phyloP scores from a whole-genome alignment of 2,329 filamentous ascomycete species.

The Anthostomella pinea region DNA sequence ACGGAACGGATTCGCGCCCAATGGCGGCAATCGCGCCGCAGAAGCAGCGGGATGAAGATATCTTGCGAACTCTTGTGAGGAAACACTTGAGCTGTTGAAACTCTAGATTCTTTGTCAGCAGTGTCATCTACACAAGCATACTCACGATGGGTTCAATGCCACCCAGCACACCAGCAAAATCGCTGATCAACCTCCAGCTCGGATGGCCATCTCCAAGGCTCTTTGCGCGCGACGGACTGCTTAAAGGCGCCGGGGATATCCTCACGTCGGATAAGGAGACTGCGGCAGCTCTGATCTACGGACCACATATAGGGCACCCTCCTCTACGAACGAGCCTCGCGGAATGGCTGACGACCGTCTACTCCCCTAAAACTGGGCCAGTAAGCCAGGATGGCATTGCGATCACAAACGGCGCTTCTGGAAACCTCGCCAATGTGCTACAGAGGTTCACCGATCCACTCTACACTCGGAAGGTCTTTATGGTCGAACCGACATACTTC shows the following conservation, averaged over 20 bases:
- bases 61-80: background rate
- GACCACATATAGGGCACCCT: conserved; percentile 57
- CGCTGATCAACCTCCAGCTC: conserved; percentile 28
- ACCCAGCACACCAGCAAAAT: background rate
- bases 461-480: conserved; percentile 62
- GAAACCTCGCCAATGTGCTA: conserved; percentile 61
- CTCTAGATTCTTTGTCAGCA: background rate
- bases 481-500: conserved; percentile 65
- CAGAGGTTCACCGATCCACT: conserved; percentile 63
- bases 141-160: background rate
- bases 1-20: background rate
- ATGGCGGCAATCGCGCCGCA: background rate
- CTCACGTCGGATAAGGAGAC: conserved; percentile 48
- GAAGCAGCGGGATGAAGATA: background rate
- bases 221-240: conserved; percentile 53
- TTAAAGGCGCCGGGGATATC: conserved; percentile 47
- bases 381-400: conserved; percentile 52
- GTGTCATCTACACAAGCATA: background rate
- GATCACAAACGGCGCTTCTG: conserved; percentile 64
- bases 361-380: conserved; percentile 36
- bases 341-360: conserved; percentile 59
- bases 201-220: conserved; percentile 37
- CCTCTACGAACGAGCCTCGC: conserved; percentile 54
- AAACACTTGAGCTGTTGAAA: background rate
- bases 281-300: conserved; percentile 56